A percentile compares a stretch with the other conserved stretches of the same genome.
These are phyloP conservation scores for Candida tibetensis DNA, from an alignment of 805 yeast genomes.

Conservation along the genomic window DNA sequence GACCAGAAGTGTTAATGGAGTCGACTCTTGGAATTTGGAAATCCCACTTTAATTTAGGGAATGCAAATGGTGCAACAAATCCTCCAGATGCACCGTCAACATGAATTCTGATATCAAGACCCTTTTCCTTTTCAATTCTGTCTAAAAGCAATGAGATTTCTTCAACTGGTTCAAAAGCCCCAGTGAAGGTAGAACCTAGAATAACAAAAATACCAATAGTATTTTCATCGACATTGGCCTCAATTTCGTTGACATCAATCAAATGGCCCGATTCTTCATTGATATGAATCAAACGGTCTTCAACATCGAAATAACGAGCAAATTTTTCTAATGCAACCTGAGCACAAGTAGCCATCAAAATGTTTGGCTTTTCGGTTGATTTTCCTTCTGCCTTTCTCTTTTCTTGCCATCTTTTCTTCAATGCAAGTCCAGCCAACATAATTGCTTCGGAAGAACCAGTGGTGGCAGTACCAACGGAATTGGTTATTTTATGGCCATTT, in stretches of 20 bases:
- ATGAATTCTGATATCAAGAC: constrained; percentile 73
- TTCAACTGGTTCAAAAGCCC: constrained; percentile 80
- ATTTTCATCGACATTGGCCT: constrained; percentile 76
- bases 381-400: constrained; percentile 58
- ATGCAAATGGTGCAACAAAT: constrained; percentile 79
- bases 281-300: constrained; percentile 72
- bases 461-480: constrained; percentile 80
- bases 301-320: constrained; percentile 92
- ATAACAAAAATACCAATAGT: constrained; percentile 90
- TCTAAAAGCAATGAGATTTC: constrained; percentile 63
- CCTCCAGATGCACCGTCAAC: constrained; percentile 95
- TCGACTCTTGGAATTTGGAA: constrained; percentile 73
- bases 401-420: constrained; percentile 87
- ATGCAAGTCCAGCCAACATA: constrained; percentile 88
- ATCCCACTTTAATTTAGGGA: constrained; percentile 81
- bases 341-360: constrained; percentile 87
- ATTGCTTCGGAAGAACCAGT: constrained; percentile 95
- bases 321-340: constrained; percentile 94
- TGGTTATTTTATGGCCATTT: constrained; percentile 29
- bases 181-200: constrained; percentile 89
- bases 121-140: constrained; percentile 63
- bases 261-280: constrained; percentile 57
- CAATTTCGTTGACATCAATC: constrained; percentile 59
- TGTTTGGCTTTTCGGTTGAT: constrained; percentile 67
- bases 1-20: constrained; percentile 88